Evolutionary conservation across 2,329 filamentous ascomycete genomes (phyloP), one percentile per base, ranked within the genome.

Genomic region (Coleophoma cylindrospora): DNA sequence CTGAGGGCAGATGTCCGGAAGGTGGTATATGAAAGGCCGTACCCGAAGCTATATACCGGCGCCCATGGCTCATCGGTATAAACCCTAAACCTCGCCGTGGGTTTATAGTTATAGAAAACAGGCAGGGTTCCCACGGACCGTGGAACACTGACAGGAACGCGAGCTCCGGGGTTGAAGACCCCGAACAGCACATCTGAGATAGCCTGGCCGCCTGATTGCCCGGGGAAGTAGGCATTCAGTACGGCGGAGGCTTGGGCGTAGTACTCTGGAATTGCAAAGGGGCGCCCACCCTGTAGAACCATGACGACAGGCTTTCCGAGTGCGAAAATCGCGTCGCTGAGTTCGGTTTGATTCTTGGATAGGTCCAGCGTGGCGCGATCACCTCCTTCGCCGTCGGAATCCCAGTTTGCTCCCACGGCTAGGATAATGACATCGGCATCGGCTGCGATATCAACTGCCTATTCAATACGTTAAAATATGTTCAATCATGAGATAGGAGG

Each of bases 351-450:
- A 41, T 65, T 66, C 3, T 63, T 57, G 3, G 66, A 57, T 1
- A 74, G 62, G 3, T 61, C 61, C 0, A 74, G 57, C 0, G 66
- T 70, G 3, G 64, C 68, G 13, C 71, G 60, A 41, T 74, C 71
- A 13, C 67, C 71, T 44, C 60, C 63, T 57, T 74, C 71, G 37
- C 70, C 71, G 48, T 74, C 71, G 48, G 67, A 70, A 52, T 72
- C 70, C 71, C 71, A 74, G n/a, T 65, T 66, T 3, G 68, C 69
- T 2, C 71, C 71, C 1, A 71, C 60, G 1, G 70, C 63, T 11
- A 74, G 62, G 12, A 74, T 51, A 4, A 73, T 61, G 2, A 71
- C 22, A 49, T 73, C 69, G 2, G 70, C 63, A 3, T 64, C 57
- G 9, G 56, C 50, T 3, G 71, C 69, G 14, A 70, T 36, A 4